Percentiles rank a stretch among this genome's conserved stretches.
Evolutionary conservation across 148 eudicot genomes (phyloP).

Genomic region (Chenopodium suecicum): DNA sequence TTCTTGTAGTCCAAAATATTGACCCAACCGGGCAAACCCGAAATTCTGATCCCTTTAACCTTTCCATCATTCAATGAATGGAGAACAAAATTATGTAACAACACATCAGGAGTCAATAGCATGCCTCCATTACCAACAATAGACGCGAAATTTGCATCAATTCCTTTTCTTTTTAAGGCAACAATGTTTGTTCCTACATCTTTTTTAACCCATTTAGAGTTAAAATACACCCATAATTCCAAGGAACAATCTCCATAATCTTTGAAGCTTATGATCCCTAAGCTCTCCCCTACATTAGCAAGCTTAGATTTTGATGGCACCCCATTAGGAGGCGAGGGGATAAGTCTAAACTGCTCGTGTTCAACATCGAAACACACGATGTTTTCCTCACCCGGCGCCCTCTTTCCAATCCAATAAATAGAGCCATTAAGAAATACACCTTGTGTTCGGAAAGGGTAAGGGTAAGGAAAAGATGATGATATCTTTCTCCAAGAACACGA

Average conservation of each 20-base stretch:
- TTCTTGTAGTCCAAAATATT: not conserved
- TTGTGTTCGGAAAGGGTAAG: not conserved
- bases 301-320: not conserved
- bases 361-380: not conserved
- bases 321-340: not conserved
- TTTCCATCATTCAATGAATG: not conserved
- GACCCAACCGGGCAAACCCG: slow-evolving; percentile 11
- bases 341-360: not conserved
- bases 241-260: not conserved
- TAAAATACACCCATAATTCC: not conserved
- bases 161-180: not conserved
- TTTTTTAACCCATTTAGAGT: not conserved
- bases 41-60: not conserved
- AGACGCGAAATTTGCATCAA: not conserved
- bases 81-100: not conserved
- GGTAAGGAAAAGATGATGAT: not conserved
- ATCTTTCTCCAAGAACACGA: slow-evolving; percentile 5
- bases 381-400: not conserved
- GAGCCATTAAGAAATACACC: slow-evolving; percentile 2
- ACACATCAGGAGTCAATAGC: not conserved
- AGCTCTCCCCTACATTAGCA: not conserved
- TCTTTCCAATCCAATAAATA: slow-evolving; percentile 6
- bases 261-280: slow-evolving; percentile 2
- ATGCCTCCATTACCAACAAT: not conserved
- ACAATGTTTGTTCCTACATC: not conserved